Evolutionary conservation across 441 rosid genomes (phyloP).

Genomic region (Gossypium trilobum): DNA sequence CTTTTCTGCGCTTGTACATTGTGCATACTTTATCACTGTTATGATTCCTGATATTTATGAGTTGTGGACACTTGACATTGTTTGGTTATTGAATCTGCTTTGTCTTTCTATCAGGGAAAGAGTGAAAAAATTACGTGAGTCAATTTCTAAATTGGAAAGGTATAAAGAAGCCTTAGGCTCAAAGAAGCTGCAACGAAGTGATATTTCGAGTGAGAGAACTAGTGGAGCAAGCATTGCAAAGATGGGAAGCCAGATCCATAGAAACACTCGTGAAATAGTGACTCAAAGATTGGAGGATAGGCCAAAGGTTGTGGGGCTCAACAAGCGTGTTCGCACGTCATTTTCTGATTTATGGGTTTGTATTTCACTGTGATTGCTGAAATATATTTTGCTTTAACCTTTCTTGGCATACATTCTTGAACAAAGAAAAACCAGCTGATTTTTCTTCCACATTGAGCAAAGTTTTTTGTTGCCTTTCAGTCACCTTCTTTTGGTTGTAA

Average conservation of each 20-base stretch:
- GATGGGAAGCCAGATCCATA: constrained; percentile 42
- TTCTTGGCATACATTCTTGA: neutral
- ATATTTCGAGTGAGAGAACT: constrained; percentile 39
- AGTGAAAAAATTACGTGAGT: constrained; percentile 44
- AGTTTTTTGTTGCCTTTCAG: neutral
- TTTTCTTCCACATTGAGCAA: neutral
- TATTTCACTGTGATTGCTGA: constrained; percentile 18
- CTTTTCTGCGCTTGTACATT: neutral
- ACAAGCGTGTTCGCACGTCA: constrained; percentile 51
- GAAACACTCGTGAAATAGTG: constrained; percentile 36
- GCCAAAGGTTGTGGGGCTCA: constrained; percentile 43
- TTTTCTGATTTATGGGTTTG: constrained; percentile 52
- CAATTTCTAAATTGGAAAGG: constrained; percentile 46
- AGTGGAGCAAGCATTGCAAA: constrained; percentile 39
- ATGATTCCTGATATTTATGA: neutral
- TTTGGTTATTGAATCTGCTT: constrained; percentile 16
- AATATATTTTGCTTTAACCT: neutral
- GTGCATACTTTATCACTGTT: neutral
- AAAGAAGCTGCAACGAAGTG: constrained; percentile 47
- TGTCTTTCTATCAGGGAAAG: constrained; percentile 39
- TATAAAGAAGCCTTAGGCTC: constrained; percentile 41
- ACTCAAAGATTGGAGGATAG: constrained; percentile 49
- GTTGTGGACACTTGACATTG: neutral
- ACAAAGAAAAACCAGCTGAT: neutral
- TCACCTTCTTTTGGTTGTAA: neutral